phyloP scores from a whole-genome alignment of 2,329 filamentous ascomycete genomes.

The Dryadomyces quercivorus region DNA sequence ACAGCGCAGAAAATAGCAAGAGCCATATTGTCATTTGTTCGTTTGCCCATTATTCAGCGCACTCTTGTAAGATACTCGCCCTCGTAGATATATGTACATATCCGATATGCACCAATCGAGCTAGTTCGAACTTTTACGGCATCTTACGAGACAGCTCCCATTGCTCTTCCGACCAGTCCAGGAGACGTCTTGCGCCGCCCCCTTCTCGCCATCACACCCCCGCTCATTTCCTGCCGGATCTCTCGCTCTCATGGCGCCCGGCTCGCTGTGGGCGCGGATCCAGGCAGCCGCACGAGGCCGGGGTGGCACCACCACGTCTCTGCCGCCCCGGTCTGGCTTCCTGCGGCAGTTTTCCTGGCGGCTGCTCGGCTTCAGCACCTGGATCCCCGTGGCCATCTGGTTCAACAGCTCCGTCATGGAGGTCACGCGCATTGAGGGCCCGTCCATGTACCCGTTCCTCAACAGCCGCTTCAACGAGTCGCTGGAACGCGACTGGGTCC shows the following conservation, averaged over 20 bases:
- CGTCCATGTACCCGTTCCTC: slow-evolving; percentile 68
- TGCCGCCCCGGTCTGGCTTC: slow-evolving; percentile 12
- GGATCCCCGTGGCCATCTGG: slow-evolving; percentile 49
- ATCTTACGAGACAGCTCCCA: no score
- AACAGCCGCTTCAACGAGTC: slow-evolving; percentile 53
- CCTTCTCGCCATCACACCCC: not conserved
- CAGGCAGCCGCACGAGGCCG: not conserved
- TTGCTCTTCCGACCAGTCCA: no score
- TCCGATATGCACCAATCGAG: not conserved
- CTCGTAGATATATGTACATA: not conserved
- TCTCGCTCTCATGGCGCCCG: slow-evolving; percentile 1
- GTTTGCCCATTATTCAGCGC: not conserved
- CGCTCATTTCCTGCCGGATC: not conserved
- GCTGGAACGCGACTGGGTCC: slow-evolving; percentile 39
- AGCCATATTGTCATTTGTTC: no score
- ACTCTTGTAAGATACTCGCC: no score
- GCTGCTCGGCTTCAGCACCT: slow-evolving; percentile 42
- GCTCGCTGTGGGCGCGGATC: slow-evolving; percentile 8
- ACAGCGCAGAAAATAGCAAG: no score
- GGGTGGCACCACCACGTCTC: not conserved
- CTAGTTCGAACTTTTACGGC: no score
- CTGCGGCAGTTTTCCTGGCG: slow-evolving; percentile 28
- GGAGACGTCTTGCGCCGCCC: no score
- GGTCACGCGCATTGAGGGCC: slow-evolving; percentile 42
- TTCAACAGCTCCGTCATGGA: slow-evolving; percentile 51